Conservation (phyloP, 2,329 filamentous ascomycete genomes). For the Stachybotrys chlorohalonatus region DNA sequence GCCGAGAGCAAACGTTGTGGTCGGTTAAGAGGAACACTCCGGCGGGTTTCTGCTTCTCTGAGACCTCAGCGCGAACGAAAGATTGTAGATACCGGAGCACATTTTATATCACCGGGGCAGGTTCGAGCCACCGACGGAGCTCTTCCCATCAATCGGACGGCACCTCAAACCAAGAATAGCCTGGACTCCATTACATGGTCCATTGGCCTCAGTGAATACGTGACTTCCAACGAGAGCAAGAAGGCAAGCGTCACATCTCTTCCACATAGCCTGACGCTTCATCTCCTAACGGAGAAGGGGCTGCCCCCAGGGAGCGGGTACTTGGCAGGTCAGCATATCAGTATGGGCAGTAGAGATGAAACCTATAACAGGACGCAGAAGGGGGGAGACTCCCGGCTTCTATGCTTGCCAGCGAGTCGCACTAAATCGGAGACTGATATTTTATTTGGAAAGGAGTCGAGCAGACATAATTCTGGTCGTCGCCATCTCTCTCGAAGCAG, state of each 20-base stretch:
- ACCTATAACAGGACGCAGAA: neutral
- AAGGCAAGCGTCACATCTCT: too few species aligned
- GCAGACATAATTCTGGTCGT: neutral
- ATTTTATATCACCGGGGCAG: neutral
- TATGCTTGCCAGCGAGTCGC: neutral
- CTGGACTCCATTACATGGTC: too few species aligned
- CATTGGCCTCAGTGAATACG: too few species aligned
- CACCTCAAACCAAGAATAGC: too few species aligned
- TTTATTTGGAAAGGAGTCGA: neutral
- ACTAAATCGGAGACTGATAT: neutral
- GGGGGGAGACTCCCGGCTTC: too few species aligned
- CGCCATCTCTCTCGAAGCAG: constrained; percentile 8
- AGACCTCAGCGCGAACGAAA: neutral
- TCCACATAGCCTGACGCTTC: too few species aligned
- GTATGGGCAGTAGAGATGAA: neutral
- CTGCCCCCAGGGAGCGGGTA: neutral
- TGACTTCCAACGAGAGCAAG: too few species aligned
- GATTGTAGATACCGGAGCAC: neutral
- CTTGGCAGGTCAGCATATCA: neutral
- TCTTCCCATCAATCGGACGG: too few species aligned
- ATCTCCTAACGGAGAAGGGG: too few species aligned
- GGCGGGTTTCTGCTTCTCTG: neutral
- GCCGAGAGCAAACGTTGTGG: neutral
- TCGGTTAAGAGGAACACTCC: neutral
- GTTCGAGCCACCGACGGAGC: too few species aligned